phyloP scores from a whole-genome alignment of 441 rosid genomes.

The Capsella rubella region DNA sequence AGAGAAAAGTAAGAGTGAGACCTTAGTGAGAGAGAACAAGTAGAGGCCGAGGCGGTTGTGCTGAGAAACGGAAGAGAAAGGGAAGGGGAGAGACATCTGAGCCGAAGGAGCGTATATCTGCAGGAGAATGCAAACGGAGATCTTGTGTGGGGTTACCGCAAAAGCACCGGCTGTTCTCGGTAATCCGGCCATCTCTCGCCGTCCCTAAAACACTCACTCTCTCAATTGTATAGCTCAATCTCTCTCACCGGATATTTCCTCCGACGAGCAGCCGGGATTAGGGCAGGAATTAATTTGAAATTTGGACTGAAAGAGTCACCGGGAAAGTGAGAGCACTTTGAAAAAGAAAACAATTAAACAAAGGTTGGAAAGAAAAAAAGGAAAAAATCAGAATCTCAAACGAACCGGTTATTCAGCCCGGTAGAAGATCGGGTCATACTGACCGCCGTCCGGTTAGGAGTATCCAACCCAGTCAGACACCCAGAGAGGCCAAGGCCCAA shows the following conservation, averaged over 20 bases:
- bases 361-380: too few species aligned
- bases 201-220: conserved; percentile 9
- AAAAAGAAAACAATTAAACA: background rate
- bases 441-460: background rate
- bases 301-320: conserved; percentile 27
- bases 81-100: conserved; percentile 63
- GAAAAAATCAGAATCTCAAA: background rate
- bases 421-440: background rate
- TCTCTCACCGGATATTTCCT: conserved; percentile 30
- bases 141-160: conserved; percentile 83
- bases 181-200: conserved; percentile 56
- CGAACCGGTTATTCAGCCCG: conserved; percentile 28
- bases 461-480: background rate
- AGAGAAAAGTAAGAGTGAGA: conserved; percentile 16
- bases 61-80: conserved; percentile 82
- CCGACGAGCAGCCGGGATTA: conserved; percentile 36
- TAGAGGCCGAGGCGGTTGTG: conserved; percentile 89
- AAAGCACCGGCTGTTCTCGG: conserved; percentile 56
- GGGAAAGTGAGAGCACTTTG: conserved; percentile 44
- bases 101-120: conserved; percentile 82
- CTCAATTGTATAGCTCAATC: conserved; percentile 13
- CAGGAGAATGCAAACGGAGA: conserved; percentile 78
- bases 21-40: conserved; percentile 88
- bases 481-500: conserved; percentile 9
- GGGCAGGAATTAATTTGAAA: conserved; percentile 33